These are phyloP conservation scores for Ophiocytium majus DNA, from an alignment of 352 stramenopile species.

Conservation along the genomic window DNA sequence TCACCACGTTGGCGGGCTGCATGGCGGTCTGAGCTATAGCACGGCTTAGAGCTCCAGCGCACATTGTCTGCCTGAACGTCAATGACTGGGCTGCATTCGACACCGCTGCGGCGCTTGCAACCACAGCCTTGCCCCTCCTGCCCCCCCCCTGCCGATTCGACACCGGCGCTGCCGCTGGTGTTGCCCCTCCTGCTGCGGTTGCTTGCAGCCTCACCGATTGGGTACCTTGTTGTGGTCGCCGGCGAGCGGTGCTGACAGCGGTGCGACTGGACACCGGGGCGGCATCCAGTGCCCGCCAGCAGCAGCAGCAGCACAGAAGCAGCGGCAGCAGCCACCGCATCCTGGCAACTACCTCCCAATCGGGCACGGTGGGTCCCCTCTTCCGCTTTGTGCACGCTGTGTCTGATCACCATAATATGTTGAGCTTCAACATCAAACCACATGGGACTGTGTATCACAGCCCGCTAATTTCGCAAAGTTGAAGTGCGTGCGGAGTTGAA, in stretches of 20 bases:
- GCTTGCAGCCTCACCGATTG: too few species aligned
- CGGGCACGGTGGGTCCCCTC: too few species aligned
- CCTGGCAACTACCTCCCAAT: too few species aligned
- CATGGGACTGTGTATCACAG: too few species aligned
- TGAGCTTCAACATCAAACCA: too few species aligned
- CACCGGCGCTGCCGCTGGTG: background rate
- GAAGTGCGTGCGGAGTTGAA: too few species aligned
- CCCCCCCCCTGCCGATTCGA: background rate
- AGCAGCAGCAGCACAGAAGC: background rate
- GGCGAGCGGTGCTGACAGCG: background rate
- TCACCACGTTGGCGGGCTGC: slow-evolving; percentile 54
- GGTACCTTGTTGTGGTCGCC: too few species aligned
- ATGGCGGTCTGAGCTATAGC: slow-evolving; percentile 54
- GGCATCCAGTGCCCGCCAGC: too few species aligned
- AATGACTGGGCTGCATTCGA: slow-evolving; percentile 7
- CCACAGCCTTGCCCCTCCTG: background rate
- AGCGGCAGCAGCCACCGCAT: background rate
- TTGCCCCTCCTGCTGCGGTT: background rate
- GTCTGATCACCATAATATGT: too few species aligned
- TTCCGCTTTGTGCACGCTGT: too few species aligned
- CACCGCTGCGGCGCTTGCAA: slow-evolving; percentile 7
- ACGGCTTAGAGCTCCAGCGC: slow-evolving; percentile 45
- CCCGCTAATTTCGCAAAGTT: too few species aligned
- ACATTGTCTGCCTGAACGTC: slow-evolving; percentile 54
- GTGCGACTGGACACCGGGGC: too few species aligned